Evolutionary conservation across 208 protist species (phyloP), one percentile per base, ranked within the genome.

Genomic region (Trypanosoma mega): DNA sequence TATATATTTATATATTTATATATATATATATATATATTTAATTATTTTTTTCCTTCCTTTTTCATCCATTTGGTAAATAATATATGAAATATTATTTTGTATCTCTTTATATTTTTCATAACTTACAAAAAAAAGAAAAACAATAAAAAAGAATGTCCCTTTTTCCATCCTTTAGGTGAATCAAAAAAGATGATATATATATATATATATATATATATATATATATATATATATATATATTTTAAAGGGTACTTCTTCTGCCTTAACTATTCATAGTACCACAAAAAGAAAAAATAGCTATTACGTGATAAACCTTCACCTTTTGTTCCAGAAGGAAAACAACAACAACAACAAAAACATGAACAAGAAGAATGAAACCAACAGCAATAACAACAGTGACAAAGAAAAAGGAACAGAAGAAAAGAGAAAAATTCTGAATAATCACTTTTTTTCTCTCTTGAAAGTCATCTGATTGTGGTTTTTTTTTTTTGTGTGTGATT

Each of bases 401-500:
- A n/a, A 48, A 48, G 18, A 48, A 20, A 34, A 33, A 54, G 8
- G 8, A 54, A 34, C 18, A 36, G 12, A 30, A 23, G 18, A n/a
- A 23, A 16, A 57, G 9, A 43, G 14, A 41, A 18, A 11, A 57
- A 29, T 43, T 29, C 3, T 45, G 26, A 29, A 41, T 36, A 18
- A 30, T 57, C 18, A 47, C 23, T 1, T 30, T 0, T 20, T 60
- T 27, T 44, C 16, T 51, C 23, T 9, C 34, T 20, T 57, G 16
- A 56, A 27, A 3, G 26, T 12, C n/a, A 12, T 29, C 30, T 49
- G 3, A 36, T 14, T 60, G 0, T 51, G 3, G 24, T 49, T 49
- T 23, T 2, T 61, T 61, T 61, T 11, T 11, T n/a, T 34, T 61
- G n/a, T 61, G n/a, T 49, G 37, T 61, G 12, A 3, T 49, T 47